Base-by-base conservation (phyloP, 331 rosid species). In the Dryas integrifolia region DNA sequence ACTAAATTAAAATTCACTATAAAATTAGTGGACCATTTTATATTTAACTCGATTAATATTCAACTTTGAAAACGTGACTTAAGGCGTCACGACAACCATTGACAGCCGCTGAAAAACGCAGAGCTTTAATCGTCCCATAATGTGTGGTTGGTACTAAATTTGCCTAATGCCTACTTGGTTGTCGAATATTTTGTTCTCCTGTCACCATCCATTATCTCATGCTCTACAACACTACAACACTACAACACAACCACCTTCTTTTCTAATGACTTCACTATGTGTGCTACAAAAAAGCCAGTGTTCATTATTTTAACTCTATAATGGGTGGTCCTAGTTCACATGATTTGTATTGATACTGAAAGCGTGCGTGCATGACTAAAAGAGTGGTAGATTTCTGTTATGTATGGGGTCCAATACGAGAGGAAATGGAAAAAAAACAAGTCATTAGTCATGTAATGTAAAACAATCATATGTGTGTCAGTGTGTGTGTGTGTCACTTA, bases 141-240 rank as follows among this genome's bases (percentile, higher is more conserved):
- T 48, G 18, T 9, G 16, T 16, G 76, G 68, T 72, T 52, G 49
- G 48, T 44, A 44, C 9, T 44, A 9, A 48, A 30, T 15, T 21
- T 0, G 24, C 24, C 1, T 21, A 21, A 21, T 49, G 9, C 26
- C 9, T 14, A 30, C 3, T 12, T 58, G 67, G 44, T 0, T 38
- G 72, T 38, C 38, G 61, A 39, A 52, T 53, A 46, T 46, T 58
- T 72, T 59, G 50, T 9, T 47, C 18, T 24, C 67, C 45, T 14
- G 58, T 30, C 58, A 35, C 68, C 38, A 45, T 59, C 68, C 59
- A 72, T 30, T 30, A 47, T 18, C 76, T 62, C 67, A 40, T n/a
- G 67, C 14, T 30, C 35, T 30, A 30, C 35, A 30, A 30, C 35
- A 1, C 35, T 3, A 40, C 30, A n/a, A 39, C 9, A 53, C 21